Conservation (phyloP, 148 eudicot species). For the Rheum nobile region DNA sequence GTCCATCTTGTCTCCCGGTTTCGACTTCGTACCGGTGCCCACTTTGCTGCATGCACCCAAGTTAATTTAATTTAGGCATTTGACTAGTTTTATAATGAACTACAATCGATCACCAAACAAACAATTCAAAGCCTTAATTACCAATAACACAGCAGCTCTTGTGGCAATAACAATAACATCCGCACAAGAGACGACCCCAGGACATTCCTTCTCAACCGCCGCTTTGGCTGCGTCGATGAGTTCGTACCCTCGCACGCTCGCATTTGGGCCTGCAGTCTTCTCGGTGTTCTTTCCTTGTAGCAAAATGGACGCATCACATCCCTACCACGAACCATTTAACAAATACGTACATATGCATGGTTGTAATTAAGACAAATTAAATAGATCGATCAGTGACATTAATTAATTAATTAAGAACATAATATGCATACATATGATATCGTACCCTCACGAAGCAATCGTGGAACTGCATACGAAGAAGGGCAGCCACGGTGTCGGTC, state of each 20-base stretch:
- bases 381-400: not conserved
- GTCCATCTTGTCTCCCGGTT: slow-evolving; percentile 42
- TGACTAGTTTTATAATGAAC: no score
- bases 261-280: slow-evolving; percentile 36
- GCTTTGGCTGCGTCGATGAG: slow-evolving; percentile 39
- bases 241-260: slow-evolving; percentile 33
- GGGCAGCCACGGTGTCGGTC: not conserved
- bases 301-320: slow-evolving; percentile 56
- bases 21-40: not conserved
- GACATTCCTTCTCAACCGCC: slow-evolving; percentile 32
- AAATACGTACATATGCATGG: no score
- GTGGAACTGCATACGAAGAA: slow-evolving; percentile 45
- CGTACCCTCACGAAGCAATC: slow-evolving; percentile 52
- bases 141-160: slow-evolving; percentile 31
- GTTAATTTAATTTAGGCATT: not conserved
- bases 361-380: not conserved
- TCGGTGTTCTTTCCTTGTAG: slow-evolving; percentile 39
- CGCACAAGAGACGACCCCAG: slow-evolving; percentile 56
- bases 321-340: no score
- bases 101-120: no score
- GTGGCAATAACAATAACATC: slow-evolving; percentile 47
- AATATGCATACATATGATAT: not conserved
- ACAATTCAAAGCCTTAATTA: not conserved
- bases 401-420: no score
- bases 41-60: not conserved